Evolutionary conservation across 116 monocot species (phyloP).

Genomic region (Trichopus zeylanicus): DNA sequence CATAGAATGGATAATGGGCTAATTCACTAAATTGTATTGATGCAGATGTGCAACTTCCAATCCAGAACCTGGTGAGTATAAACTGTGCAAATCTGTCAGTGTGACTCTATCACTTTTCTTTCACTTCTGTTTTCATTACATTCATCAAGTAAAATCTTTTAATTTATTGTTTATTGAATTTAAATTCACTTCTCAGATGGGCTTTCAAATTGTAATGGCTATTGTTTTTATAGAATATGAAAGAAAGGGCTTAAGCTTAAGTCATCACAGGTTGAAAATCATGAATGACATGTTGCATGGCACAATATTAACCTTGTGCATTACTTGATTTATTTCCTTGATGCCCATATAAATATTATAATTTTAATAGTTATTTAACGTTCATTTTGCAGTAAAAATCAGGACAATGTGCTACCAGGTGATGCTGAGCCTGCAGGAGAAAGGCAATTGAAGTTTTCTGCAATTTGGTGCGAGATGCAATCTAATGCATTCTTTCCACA

Average conservation of each 20-base stretch:
- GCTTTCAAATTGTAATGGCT: too few species aligned
- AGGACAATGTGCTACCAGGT: conserved; percentile 3
- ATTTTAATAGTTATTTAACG: background rate
- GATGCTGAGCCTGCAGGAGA: background rate
- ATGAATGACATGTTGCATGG: too few species aligned
- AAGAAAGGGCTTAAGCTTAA: too few species aligned
- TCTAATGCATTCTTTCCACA: background rate
- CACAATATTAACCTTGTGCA: too few species aligned
- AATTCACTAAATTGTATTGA: background rate
- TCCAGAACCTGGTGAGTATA: conserved; percentile 33
- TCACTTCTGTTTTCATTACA: background rate
- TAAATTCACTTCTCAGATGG: too few species aligned
- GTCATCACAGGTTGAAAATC: too few species aligned
- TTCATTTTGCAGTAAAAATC: conserved; percentile 9
- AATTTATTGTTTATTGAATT: too few species aligned
- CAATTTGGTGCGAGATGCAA: conserved; percentile 1
- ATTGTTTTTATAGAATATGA: too few species aligned
- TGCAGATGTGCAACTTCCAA: conserved; percentile 25
- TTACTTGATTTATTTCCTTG: background rate
- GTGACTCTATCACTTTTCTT: background rate
- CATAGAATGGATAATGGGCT: background rate
- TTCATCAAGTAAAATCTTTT: background rate
- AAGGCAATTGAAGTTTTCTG: background rate
- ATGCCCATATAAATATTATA: background rate
- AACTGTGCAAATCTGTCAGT: background rate